Conservation (phyloP, 192 early-diverging fungal species). For the Coemansia asiatica region DNA sequence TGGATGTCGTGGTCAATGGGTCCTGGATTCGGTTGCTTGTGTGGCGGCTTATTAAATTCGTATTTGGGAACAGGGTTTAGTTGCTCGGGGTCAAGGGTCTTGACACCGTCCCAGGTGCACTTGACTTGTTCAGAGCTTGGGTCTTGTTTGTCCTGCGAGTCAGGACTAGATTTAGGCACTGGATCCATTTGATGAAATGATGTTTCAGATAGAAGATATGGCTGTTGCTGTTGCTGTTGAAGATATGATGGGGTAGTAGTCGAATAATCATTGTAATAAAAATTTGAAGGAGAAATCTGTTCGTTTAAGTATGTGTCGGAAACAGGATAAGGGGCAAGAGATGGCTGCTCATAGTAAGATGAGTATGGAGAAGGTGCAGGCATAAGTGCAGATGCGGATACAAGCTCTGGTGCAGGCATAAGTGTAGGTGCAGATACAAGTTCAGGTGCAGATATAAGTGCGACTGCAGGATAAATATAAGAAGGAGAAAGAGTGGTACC, state of each 20-base stretch:
- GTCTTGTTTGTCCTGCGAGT: not conserved
- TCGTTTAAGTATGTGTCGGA: too few species aligned
- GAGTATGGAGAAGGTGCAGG: not conserved
- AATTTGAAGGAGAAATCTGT: too few species aligned
- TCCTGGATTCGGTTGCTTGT: not conserved
- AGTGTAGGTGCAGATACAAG: too few species aligned
- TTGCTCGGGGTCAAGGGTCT: slow-evolving; percentile 18
- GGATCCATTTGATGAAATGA: not conserved
- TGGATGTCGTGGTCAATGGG: slow-evolving; percentile 57
- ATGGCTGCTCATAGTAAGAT: not conserved
- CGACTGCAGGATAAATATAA: too few species aligned
- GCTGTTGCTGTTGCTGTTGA: too few species aligned
- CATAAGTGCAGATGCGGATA: too few species aligned
- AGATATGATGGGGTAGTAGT: too few species aligned
- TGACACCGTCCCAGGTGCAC: slow-evolving; percentile 17
- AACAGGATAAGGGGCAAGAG: not conserved
- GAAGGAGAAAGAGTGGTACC: too few species aligned
- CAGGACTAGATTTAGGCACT: not conserved
- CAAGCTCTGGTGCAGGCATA: too few species aligned
- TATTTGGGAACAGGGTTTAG: slow-evolving; percentile 18
- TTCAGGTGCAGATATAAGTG: too few species aligned
- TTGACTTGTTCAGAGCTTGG: not conserved
- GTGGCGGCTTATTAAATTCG: not conserved
- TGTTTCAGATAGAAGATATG: too few species aligned
- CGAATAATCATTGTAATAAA: too few species aligned